Evolutionary conservation across 208 protist genomes (phyloP).

Genomic region (Angomonas desouzai): DNA sequence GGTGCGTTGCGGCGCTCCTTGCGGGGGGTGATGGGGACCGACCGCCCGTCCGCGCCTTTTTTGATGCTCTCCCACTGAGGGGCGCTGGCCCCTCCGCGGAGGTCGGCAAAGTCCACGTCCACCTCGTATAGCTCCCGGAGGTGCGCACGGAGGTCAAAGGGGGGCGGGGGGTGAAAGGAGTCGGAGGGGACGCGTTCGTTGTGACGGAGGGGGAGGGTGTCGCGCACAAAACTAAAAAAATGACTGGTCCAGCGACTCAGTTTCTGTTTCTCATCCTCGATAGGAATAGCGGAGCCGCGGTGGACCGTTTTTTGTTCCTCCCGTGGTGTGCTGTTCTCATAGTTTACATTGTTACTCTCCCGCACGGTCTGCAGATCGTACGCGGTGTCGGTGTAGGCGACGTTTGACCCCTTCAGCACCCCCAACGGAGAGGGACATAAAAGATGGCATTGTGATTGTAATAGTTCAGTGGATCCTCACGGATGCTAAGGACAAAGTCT

Average conservation of each 20-base stretch:
- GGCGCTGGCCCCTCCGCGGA: constrained; percentile 5
- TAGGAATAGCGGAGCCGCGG: neutral
- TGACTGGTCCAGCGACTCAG: constrained; percentile 4
- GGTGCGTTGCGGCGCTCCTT: neutral
- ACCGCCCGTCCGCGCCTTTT: neutral
- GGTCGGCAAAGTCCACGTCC: constrained; percentile 14
- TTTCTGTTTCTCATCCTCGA: constrained; percentile 1
- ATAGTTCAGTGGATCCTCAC: neutral
- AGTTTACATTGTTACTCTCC: neutral
- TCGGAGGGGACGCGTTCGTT: neutral
- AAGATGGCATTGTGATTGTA: neutral
- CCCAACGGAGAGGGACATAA: neutral
- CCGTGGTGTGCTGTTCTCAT: neutral
- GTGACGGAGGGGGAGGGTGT: neutral
- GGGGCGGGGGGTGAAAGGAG: neutral
- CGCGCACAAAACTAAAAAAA: neutral
- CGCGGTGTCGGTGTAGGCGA: neutral
- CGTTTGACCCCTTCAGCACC: constrained; percentile 1
- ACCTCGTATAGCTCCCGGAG: neutral
- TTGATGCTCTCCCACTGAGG: neutral
- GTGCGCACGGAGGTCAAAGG: neutral
- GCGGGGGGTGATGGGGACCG: neutral
- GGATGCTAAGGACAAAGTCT: neutral
- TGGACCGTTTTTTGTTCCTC: neutral
- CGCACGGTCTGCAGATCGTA: neutral